Evolutionary conservation across 257 asterid genomes (phyloP), one percentile per base, ranked within the genome.

Genomic region (Coffea canephora): DNA sequence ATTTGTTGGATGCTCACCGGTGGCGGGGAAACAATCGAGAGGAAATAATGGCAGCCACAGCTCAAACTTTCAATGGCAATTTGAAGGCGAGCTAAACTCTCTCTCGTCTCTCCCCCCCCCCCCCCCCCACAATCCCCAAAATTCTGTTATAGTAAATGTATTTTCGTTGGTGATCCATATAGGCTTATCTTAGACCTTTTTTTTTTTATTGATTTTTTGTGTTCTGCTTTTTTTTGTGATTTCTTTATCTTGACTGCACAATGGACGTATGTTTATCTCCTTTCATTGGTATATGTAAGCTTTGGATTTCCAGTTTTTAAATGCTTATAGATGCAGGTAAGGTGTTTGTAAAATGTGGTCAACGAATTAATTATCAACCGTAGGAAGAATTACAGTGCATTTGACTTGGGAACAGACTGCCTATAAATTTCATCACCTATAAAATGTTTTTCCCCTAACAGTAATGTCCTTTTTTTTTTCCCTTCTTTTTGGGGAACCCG

Each of bases 41-140:
- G 98, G 57, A 77, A 61, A 52, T 54, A 49, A 78, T 78, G 82
- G 65, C 82, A 6, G 82, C 80, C 41, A 39, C 82, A 39, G 79
- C 82, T 72, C 85, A 78, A 75, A 50, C 81, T 70, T 81, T 82
- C 82, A 78, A 78, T n/a, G 85, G 82, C 19, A 82, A 82, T 82
- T 52, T 82, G 61, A 78, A 82, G 85, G 85, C 69, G 23, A 52
- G 74, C 78, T 70, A 34, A 61, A 55, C 77, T 27, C 18, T 21
- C 68, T 15, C 41, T 13, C 25, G 0, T 5, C 6, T 21, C 4
- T n/a, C n/a, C n/a, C n/a, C n/a, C 54, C 25, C 59, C 16, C 57
- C 0, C 57, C 15, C 3, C 3, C 3, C 15, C 0, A 1, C 4
- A 11, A 0, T 1, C 31, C 31, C 31, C 31, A 31, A 31, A 31